A percentile compares a stretch with the other conserved stretches of the same genome.
Conservation (phyloP, 352 stramenopile species). For the Thalassiosira exigua region DNA sequence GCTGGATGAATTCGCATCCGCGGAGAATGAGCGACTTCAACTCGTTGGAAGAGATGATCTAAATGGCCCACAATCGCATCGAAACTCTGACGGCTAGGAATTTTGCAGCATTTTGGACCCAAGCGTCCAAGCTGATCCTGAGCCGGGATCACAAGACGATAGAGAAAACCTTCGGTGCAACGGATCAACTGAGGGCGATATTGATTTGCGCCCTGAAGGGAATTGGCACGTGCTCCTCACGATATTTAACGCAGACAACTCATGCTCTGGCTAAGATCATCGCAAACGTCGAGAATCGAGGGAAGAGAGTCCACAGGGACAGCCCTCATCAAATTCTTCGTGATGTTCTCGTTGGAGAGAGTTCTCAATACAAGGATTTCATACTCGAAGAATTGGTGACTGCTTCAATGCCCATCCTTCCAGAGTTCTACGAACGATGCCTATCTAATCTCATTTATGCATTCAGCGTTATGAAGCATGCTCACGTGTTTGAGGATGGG, state of each 20-base stretch:
- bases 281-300: not conserved
- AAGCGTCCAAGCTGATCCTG: not conserved
- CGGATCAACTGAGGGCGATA: not conserved
- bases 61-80: not conserved
- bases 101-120: constrained; percentile 6
- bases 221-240: not conserved
- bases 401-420: not conserved
- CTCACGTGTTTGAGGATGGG: constrained; percentile 11
- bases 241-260: constrained; percentile 2
- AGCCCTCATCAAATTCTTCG: constrained; percentile 14
- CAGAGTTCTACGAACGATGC: constrained; percentile 9
- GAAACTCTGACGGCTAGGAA: not conserved
- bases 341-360: constrained; percentile 12
- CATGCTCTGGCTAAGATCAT: constrained; percentile 5
- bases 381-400: constrained; percentile 14
- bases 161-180: not conserved
- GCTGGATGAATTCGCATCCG: too few species aligned
- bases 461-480: not conserved
- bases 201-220: not conserved
- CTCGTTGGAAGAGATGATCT: not conserved
- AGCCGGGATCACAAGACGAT: not conserved
- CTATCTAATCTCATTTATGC: constrained; percentile 26
- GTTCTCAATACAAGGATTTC: constrained; percentile 25
- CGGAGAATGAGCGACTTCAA: not conserved
- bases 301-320: not conserved